A percentile compares a stretch with the other conserved stretches of the same genome.
These are phyloP conservation scores for Stylosanthes scabra DNA, from an alignment of 331 rosid species.

Conservation along the genomic window DNA sequence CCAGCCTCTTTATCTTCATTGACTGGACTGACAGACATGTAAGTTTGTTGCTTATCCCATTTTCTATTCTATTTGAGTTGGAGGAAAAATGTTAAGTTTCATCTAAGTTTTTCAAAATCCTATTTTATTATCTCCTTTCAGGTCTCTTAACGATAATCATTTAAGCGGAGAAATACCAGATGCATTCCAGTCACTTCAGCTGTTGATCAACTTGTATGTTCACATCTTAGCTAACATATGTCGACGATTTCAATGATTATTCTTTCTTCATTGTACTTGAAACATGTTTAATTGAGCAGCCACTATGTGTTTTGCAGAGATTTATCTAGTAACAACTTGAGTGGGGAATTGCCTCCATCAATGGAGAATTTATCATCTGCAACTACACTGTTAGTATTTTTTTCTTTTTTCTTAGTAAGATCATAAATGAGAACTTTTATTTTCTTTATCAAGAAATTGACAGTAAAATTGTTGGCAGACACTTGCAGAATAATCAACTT, in stretches of 20 bases:
- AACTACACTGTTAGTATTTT: constrained; percentile 88
- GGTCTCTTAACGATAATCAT: constrained; percentile 84
- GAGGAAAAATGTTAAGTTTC: constrained; percentile 10
- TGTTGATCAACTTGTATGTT: constrained; percentile 86
- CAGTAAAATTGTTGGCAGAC: constrained; percentile 63
- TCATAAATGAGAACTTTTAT: constrained; percentile 25
- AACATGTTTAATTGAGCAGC: constrained; percentile 39
- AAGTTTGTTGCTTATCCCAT: constrained; percentile 44
- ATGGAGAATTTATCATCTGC: constrained; percentile 57
- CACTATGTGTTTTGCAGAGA: constrained; percentile 63
- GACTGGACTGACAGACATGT: constrained; percentile 76
- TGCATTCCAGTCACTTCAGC: constrained; percentile 66
- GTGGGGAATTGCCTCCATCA: constrained; percentile 89
- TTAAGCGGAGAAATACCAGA: constrained; percentile 90
- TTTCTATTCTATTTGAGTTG: constrained; percentile 26
- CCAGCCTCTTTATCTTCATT: constrained; percentile 76
- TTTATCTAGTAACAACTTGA: constrained; percentile 81
- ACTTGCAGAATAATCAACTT: constrained; percentile 81
- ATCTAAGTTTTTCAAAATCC: constrained; percentile 20
- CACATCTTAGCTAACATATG: constrained; percentile 36
- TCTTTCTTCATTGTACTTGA: constrained; percentile 30
- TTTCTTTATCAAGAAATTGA: constrained; percentile 38
- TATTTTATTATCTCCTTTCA: constrained; percentile 53
- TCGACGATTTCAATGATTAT: constrained; percentile 16
- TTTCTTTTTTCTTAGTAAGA: constrained; percentile 45